Conservation (phyloP, 2,329 filamentous ascomycete species). For the Colletotrichum sp. region DNA sequence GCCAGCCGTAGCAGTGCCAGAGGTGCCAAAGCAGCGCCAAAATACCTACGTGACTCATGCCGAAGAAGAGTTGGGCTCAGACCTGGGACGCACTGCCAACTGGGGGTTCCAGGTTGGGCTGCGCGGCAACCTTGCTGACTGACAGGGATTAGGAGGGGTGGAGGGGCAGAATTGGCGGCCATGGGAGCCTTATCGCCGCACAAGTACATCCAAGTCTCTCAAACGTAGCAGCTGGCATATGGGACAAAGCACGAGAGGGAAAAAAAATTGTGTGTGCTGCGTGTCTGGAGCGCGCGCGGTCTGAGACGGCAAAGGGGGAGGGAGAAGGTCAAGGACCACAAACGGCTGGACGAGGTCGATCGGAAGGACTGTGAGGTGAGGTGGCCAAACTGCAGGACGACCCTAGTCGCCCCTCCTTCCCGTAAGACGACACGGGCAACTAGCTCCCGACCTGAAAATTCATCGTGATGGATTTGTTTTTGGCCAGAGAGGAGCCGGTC, state of each 20-base stretch:
- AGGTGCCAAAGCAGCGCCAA: neutral
- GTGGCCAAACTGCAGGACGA: neutral
- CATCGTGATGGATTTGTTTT: neutral
- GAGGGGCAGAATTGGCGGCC: conserved; percentile 11
- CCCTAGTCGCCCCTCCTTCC: neutral
- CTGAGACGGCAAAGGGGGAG: neutral
- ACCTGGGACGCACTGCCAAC: neutral
- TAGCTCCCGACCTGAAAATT: neutral
- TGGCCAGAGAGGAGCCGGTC: neutral
- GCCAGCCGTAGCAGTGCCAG: neutral
- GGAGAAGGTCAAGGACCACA: neutral
- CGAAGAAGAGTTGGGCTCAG: conserved; percentile 19
- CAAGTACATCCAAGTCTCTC: conserved; percentile 8
- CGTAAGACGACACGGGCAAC: neutral
- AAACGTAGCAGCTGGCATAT: neutral
- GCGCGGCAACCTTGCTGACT: conserved; percentile 15
- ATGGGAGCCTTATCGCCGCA: conserved; percentile 3
- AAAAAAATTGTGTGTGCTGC: neutral
- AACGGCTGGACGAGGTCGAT: neutral
- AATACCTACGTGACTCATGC: conserved; percentile 17
- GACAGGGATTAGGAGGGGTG: conserved; percentile 16
- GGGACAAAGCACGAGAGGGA: neutral
- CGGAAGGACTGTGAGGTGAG: neutral
- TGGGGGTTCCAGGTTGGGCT: conserved; percentile 19
- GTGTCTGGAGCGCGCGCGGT: neutral